phyloP scores from a whole-genome alignment of 1,284 basidiomycete genomes.

The Ustilago tritici region DNA sequence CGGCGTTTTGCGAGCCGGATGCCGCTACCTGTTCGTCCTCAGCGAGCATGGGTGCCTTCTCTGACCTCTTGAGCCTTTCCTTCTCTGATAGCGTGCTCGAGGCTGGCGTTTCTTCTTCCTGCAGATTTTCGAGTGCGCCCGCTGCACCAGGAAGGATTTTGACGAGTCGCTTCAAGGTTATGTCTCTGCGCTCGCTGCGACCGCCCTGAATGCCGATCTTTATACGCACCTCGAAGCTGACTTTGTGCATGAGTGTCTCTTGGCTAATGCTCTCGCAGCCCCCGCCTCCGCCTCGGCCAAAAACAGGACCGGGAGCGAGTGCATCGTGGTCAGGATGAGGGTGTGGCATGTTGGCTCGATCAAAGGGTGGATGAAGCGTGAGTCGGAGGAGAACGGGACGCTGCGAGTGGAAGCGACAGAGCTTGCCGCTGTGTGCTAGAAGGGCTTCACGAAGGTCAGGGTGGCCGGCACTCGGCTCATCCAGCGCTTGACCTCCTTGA shows the following conservation, averaged over 20 bases:
- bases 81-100: conserved; percentile 22
- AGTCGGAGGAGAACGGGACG: conserved; percentile 58
- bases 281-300: conserved; percentile 58
- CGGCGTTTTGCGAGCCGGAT: conserved; percentile 22
- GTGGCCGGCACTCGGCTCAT: background rate
- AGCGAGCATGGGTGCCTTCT: conserved; percentile 38
- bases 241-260: conserved; percentile 64
- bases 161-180: conserved; percentile 48
- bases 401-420: conserved; percentile 64
- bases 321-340: conserved; percentile 66
- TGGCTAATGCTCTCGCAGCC: conserved; percentile 67
- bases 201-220: conserved; percentile 55
- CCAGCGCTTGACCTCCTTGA: background rate
- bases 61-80: conserved; percentile 38
- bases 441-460: conserved; percentile 50
- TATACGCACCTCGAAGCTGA: conserved; percentile 62
- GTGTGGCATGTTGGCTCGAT: conserved; percentile 60
- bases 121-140: conserved; percentile 31
- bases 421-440: conserved; percentile 64
- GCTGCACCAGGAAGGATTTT: conserved; percentile 63
- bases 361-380: conserved; percentile 64
- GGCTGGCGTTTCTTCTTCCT: background rate
- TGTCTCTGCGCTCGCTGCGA: conserved; percentile 51
- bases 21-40: conserved; percentile 11
- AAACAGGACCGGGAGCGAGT: conserved; percentile 52